phyloP scores from a whole-genome alignment of 495 filamentous ascomycete species.

The Letharia lupina region DNA sequence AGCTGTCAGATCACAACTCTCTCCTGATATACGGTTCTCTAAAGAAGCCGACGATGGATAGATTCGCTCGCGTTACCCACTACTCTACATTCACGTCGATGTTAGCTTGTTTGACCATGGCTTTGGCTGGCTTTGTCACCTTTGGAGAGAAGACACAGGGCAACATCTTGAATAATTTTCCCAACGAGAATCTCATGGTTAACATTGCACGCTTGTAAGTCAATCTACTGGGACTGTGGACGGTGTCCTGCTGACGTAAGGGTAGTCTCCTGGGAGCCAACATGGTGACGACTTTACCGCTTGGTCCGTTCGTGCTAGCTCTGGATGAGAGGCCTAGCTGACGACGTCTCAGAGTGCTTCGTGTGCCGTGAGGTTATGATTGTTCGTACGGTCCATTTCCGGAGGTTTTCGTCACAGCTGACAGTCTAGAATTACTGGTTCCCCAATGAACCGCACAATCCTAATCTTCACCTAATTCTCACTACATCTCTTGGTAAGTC shows the following conservation, averaged over 20 bases:
- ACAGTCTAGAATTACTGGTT: constrained; percentile 65
- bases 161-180: constrained; percentile 97
- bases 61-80: constrained; percentile 86
- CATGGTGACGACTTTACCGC: constrained; percentile 93
- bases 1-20: constrained; percentile 71
- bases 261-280: constrained; percentile 81
- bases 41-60: constrained; percentile 86
- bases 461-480: constrained; percentile 77
- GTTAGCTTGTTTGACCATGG: constrained; percentile 81
- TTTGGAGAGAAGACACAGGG: constrained; percentile 88
- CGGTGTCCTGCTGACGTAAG: constrained; percentile 22
- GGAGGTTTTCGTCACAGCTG: neutral
- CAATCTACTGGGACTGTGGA: neutral
- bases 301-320: constrained; percentile 29
- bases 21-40: constrained; percentile 95
- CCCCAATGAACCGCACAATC: constrained; percentile 67
- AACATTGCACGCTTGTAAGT: constrained; percentile 81
- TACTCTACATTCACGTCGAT: constrained; percentile 83
- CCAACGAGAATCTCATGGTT: constrained; percentile 77
- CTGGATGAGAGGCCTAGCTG: neutral
- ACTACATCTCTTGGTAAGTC: constrained; percentile 44
- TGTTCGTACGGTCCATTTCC: neutral
- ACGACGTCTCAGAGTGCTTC: constrained; percentile 58
- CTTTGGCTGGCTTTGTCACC: constrained; percentile 78
- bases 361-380: constrained; percentile 96